Percentiles rank a stretch among this genome's conserved stretches.
Evolutionary conservation across 352 stramenopile genomes (phyloP).

Genomic region (Globisporangium middletonii): DNA sequence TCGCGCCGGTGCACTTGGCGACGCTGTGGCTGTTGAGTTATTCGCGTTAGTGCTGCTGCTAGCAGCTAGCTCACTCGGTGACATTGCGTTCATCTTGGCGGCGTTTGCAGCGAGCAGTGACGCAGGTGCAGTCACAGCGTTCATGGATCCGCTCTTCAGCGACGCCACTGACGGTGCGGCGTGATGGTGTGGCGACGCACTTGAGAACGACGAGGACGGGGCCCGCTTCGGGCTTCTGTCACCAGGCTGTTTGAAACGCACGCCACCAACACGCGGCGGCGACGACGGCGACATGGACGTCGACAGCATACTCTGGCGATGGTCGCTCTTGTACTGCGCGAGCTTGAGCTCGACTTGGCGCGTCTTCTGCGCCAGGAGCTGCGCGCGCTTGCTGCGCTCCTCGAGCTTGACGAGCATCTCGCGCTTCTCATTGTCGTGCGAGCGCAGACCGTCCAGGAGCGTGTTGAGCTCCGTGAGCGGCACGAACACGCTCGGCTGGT

Average conservation of each 20-base stretch:
- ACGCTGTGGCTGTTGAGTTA: background rate
- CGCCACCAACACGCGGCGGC: background rate
- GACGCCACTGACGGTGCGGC: background rate
- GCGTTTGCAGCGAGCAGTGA: background rate
- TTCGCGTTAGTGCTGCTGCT: background rate
- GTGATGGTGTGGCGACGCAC: constrained; percentile 5
- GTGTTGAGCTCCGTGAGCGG: constrained; percentile 32
- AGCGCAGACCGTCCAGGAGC: constrained; percentile 27
- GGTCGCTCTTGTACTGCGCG: constrained; percentile 36
- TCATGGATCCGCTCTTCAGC: background rate
- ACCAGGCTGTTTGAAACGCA: constrained; percentile 1
- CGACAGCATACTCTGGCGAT: constrained; percentile 31
- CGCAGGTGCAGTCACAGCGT: background rate
- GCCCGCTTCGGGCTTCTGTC: background rate
- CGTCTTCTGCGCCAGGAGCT: constrained; percentile 30
- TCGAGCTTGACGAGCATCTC: constrained; percentile 27
- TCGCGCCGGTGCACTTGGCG: background rate
- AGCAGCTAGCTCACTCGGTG: background rate
- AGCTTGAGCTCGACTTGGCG: constrained; percentile 40
- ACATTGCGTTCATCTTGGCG: constrained; percentile 1
- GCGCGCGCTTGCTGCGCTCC: constrained; percentile 28
- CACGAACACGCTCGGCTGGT: constrained; percentile 26
- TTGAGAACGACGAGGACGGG: constrained; percentile 9
- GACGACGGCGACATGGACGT: constrained; percentile 7
- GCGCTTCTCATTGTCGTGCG: constrained; percentile 33